Base-by-base conservation (phyloP, 2,329 filamentous ascomycete species). In the Blumeria hordei region DNA sequence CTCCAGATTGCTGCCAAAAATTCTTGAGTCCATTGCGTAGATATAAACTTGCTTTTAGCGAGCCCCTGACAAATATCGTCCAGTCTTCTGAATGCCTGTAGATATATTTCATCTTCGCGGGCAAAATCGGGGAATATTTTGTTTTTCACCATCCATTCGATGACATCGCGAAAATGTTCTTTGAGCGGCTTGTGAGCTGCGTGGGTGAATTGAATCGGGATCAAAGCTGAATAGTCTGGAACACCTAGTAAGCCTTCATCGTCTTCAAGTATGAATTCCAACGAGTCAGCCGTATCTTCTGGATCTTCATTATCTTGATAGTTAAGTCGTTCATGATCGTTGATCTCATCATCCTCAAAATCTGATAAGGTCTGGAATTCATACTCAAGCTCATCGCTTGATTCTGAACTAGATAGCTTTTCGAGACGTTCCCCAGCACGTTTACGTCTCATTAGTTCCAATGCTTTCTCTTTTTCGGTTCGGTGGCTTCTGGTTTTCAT, bases 81-180 rank as follows among this genome's bases (percentile, higher is more conserved):
- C 0, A 90, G 70, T 62, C 85, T 86, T 52, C 69, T 69, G 70
- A 87, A 88, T 0, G 83, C 79, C 32, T 83, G 71, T 11, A 68
- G 62, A 65, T 87, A 92, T 11, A 87, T 69, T 7, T 75, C 71
- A 57, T 85, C 77, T 5, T 74, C 68, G 16, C 74, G 72, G 10
- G 74, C 69, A 61, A 88, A 88, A 0, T 72, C 77, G 0, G 83
- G 84, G 60, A 88, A 82, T 53, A 92, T 72, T 60, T 82, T 81
- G 63, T 83, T 84, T 62, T 87, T 83, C 2, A 90, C 80, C 68
- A 88, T 81, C 84, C 84, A 90, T 64, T 87, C 83, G 1, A 90
- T 72, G 0, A 78, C 81, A 61, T 81, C 78, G 51, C 75, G 76
- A 69, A 90, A 90, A 53, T 88, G 77, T 41, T 85, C 79, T 59